These are phyloP conservation scores for Chalciporus piperatus DNA, from an alignment of 768 basidiomycete species.

Conservation along the genomic window DNA sequence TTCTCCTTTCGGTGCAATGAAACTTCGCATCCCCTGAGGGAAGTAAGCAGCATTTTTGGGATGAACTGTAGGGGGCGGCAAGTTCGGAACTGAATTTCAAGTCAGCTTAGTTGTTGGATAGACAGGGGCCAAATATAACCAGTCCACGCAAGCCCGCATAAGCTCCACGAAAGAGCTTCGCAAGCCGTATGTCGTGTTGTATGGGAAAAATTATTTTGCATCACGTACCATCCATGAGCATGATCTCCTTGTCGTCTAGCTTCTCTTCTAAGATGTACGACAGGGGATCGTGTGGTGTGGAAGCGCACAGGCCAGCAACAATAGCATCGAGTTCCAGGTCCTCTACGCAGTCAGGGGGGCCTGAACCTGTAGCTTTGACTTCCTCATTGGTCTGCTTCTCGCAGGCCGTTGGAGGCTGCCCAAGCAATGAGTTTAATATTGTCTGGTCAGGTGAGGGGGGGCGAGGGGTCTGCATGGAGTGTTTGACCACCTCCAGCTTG, in stretches of 20 bases:
- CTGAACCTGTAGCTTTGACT: background rate
- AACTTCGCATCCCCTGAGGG: constrained; percentile 29
- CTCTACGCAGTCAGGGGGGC: background rate
- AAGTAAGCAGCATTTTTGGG: constrained; percentile 31
- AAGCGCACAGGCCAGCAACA: constrained; percentile 33
- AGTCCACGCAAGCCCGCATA: constrained; percentile 20
- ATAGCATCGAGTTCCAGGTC: constrained; percentile 28
- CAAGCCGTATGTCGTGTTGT: constrained; percentile 9
- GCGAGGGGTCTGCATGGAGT: constrained; percentile 21
- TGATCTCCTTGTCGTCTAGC: constrained; percentile 47
- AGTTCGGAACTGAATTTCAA: constrained; percentile 46
- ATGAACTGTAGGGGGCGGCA: constrained; percentile 54
- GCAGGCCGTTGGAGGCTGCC: constrained; percentile 22
- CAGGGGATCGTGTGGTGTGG: constrained; percentile 23
- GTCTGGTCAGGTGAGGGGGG: constrained; percentile 17
- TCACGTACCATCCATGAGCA: constrained; percentile 57
- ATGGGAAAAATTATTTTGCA: constrained; percentile 10
- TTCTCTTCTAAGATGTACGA: constrained; percentile 51
- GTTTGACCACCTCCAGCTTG: constrained; percentile 13
- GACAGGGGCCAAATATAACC: constrained; percentile 19
- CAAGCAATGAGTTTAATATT: constrained; percentile 18
- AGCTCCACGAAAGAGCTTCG: constrained; percentile 15
- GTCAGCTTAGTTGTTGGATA: constrained; percentile 14
- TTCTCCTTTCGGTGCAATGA: constrained; percentile 25
- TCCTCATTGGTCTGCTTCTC: constrained; percentile 1